Evolutionary conservation across 352 stramenopile genomes (phyloP), one percentile per base, ranked within the genome.

Genomic region (Phytophthora pini): DNA sequence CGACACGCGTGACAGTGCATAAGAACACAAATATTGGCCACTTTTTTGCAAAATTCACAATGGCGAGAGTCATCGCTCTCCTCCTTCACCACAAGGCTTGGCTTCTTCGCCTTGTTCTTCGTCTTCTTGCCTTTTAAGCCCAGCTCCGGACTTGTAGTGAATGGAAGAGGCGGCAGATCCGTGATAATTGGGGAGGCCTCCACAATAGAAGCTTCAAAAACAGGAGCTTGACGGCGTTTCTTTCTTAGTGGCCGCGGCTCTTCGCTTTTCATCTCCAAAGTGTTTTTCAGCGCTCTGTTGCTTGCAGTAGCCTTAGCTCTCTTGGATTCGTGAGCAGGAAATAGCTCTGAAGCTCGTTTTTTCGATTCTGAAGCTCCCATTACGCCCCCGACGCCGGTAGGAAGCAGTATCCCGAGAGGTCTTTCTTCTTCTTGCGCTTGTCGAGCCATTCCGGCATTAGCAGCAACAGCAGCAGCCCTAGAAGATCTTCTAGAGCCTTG

Each of bases 41-140:
- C 27, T 31, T 72, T 72, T 13, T 56, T 72, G 59, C 79, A 88
- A 36, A 84, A 85, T 17, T 84, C 76, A n/a, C 79, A 87, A 31
- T 11, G 13, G 3, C 79, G 76, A 13, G 40, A 26, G 8, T 31
- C 48, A 1, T 56, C 58, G 8, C 10, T 26, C 0, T 44, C 38
- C 20, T 73, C 46, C 29, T 62, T 61, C 20, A 32, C 38, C 7
- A 20, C 38, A 1, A 43, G 50, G 12, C 46, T 65, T 29, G 5
- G 3, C 22, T 66, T 63, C 47, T 73, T 73, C 2, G 15, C 13
- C 29, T 60, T 65, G 5, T 12, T 52, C 27, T 57, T 68, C 0
- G 11, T 6, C 38, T 54, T 46, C 32, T 59, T 65, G 6, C 32
- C 5, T 45, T 65, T 76, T 36, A 40, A 31, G n/a, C 15, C 13